Percentiles rank a stretch among this genome's conserved stretches.
Evolutionary conservation across 1,284 basidiomycete genomes (phyloP).

Genomic region (Phylloboletellus chloephorus): DNA sequence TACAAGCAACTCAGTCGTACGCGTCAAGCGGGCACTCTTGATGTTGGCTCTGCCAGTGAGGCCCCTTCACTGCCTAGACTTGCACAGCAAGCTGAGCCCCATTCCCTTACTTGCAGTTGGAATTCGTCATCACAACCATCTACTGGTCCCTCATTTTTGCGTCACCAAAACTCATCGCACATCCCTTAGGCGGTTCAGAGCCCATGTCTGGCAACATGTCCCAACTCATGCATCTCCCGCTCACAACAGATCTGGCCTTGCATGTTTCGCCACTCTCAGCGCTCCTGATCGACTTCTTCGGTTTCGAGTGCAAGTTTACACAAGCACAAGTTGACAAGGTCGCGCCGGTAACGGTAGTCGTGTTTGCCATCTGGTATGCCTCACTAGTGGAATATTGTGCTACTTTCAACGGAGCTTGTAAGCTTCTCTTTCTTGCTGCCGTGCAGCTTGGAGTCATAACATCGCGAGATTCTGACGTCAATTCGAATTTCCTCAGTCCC

Average conservation of each 20-base stretch:
- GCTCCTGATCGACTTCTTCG: slow-evolving; percentile 65
- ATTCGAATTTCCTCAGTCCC: slow-evolving; percentile 46
- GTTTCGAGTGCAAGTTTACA: slow-evolving; percentile 59
- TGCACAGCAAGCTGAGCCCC: slow-evolving; percentile 1
- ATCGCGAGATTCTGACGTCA: slow-evolving; percentile 9
- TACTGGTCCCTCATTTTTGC: slow-evolving; percentile 64
- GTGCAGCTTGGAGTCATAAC: background rate
- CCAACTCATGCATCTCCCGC: slow-evolving; percentile 41
- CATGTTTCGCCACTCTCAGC: slow-evolving; percentile 61
- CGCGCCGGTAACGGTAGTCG: slow-evolving; percentile 42
- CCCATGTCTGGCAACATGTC: slow-evolving; percentile 33
- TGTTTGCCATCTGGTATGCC: slow-evolving; percentile 51
- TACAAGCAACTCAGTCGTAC: slow-evolving; percentile 12
- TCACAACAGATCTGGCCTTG: slow-evolving; percentile 59
- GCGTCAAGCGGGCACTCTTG: slow-evolving; percentile 22
- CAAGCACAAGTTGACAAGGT: slow-evolving; percentile 38
- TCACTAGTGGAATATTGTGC: slow-evolving; percentile 70
- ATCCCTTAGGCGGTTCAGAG: slow-evolving; percentile 22
- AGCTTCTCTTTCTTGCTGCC: slow-evolving; percentile 29
- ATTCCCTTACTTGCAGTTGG: slow-evolving; percentile 38
- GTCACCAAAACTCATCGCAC: slow-evolving; percentile 51
- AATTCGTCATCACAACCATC: slow-evolving; percentile 63
- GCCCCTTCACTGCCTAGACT: background rate
- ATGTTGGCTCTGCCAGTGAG: slow-evolving; percentile 30
- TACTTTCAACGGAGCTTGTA: slow-evolving; percentile 57